phyloP scores from a whole-genome alignment of 2,329 filamentous ascomycete genomes.

The Didymella arachidicola region DNA sequence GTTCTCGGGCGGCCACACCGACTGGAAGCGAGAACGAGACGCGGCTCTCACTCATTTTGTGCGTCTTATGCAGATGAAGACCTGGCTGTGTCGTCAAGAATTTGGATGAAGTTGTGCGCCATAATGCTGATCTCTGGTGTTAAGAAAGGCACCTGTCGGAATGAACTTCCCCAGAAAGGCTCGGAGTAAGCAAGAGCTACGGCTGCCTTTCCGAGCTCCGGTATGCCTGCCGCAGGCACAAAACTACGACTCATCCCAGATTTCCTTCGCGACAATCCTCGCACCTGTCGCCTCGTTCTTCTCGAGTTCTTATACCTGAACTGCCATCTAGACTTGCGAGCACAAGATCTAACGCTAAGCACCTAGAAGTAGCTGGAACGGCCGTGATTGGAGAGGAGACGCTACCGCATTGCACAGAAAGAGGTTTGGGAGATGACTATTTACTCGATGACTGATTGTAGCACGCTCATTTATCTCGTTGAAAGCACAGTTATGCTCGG shows the following conservation, averaged over 20 bases:
- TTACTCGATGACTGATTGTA: background rate
- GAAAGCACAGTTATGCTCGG: background rate
- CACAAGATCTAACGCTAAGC: background rate
- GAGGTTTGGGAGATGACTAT: background rate
- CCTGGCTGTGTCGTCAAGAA: too few relatives aligned
- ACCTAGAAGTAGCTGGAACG: background rate
- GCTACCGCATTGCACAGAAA: background rate
- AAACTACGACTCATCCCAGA: slow-evolving; percentile 7
- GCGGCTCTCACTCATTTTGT: background rate
- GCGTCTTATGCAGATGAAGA: background rate
- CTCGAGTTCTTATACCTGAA: background rate
- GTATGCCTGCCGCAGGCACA: slow-evolving; percentile 4
- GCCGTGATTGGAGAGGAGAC: slow-evolving; percentile 3
- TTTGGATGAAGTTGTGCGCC: background rate
- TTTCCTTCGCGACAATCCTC: background rate
- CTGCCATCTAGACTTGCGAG: background rate
- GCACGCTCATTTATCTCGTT: background rate
- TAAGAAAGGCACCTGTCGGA: background rate
- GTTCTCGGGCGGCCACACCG: background rate
- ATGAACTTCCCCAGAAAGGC: background rate
- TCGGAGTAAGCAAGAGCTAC: slow-evolving; percentile 11
- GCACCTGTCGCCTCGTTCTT: background rate
- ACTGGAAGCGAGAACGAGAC: background rate
- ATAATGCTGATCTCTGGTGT: background rate
- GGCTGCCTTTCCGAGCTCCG: slow-evolving; percentile 12